A percentile compares a stretch with the other conserved stretches of the same genome.
phyloP scores from a whole-genome alignment of 2,329 filamentous ascomycete genomes.

The Exophiala spinifera region DNA sequence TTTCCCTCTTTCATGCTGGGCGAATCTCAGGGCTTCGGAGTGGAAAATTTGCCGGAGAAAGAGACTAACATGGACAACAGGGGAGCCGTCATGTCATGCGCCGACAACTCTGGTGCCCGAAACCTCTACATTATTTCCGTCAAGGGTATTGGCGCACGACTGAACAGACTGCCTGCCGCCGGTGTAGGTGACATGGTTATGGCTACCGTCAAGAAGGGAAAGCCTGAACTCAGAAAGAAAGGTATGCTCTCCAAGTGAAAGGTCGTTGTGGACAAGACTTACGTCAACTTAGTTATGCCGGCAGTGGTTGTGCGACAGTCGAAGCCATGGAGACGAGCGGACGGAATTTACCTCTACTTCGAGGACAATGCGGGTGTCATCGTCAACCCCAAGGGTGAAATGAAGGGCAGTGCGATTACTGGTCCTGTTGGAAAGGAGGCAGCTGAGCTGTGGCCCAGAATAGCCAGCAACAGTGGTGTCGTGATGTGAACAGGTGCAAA shows the following conservation, averaged over 20 bases:
- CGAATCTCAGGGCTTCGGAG: background rate
- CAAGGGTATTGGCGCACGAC: slow-evolving; percentile 95
- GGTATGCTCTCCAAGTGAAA: slow-evolving; percentile 16
- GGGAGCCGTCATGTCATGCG: slow-evolving; percentile 99
- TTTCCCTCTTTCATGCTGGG: background rate
- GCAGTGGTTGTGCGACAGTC: slow-evolving; percentile 97
- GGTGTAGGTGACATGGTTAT: slow-evolving; percentile 99
- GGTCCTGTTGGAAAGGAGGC: slow-evolving; percentile 99
- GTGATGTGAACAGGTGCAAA: slow-evolving; percentile 76
- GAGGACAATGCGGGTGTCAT: slow-evolving; percentile 99
- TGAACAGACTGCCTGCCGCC: slow-evolving; percentile 94
- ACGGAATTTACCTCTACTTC: slow-evolving; percentile 99
- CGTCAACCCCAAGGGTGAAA: slow-evolving; percentile 99
- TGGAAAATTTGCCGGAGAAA: background rate
- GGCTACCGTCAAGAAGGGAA: slow-evolving; percentile 99
- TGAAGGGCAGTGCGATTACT: slow-evolving; percentile 99
- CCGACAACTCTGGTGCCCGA: slow-evolving; percentile 97
- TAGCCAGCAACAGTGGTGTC: slow-evolving; percentile 99
- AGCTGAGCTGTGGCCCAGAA: slow-evolving; percentile 98
- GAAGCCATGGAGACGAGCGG: slow-evolving; percentile 98
- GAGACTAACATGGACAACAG: slow-evolving; percentile 48
- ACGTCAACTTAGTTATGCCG: slow-evolving; percentile 69
- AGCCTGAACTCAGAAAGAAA: slow-evolving; percentile 99
- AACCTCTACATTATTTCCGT: slow-evolving; percentile 99
- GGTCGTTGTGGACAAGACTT: background rate